Percentiles rank a stretch among this genome's conserved stretches.
Conservation (phyloP, 169 alveolate species). For the Plasmodium malariae region DNA sequence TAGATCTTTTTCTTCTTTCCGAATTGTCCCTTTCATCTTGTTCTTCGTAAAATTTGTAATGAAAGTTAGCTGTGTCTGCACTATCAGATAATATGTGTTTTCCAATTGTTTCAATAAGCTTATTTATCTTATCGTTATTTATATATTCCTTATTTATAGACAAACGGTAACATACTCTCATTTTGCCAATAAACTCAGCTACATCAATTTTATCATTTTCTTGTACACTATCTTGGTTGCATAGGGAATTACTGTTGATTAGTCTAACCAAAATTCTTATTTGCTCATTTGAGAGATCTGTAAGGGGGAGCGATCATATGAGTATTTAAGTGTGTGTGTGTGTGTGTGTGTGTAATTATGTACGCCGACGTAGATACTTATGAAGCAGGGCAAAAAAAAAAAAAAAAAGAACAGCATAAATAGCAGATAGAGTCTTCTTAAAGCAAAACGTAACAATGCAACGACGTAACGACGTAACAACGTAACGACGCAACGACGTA, state of each 20-base stretch:
- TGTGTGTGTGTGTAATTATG: neutral
- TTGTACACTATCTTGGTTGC: conserved; percentile 81
- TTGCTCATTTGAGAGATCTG: conserved; percentile 89
- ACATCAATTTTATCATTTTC: conserved; percentile 83
- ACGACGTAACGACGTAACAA: no score
- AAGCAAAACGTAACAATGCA: no score
- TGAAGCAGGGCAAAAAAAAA: no score
- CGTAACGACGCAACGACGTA: no score
- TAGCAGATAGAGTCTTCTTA: no score
- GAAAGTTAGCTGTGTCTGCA: conserved; percentile 89
- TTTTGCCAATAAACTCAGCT: conserved; percentile 89
- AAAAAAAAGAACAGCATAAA: no score
- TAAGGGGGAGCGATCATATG: neutral
- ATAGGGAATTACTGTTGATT: conserved; percentile 83
- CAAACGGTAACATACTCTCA: conserved; percentile 87
- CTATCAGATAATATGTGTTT: conserved; percentile 88
- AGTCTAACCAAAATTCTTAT: conserved; percentile 87
- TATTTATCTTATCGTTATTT: conserved; percentile 85
- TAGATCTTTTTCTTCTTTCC: conserved; percentile 84
- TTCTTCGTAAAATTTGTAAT: conserved; percentile 85
- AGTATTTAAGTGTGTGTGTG: neutral
- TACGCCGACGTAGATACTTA: no score
- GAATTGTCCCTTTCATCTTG: conserved; percentile 25
- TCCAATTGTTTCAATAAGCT: conserved; percentile 89
- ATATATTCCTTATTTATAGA: conserved; percentile 81